phyloP scores from a whole-genome alignment of 2,329 filamentous ascomycete species.

The Reticulascus tulasneorum region DNA sequence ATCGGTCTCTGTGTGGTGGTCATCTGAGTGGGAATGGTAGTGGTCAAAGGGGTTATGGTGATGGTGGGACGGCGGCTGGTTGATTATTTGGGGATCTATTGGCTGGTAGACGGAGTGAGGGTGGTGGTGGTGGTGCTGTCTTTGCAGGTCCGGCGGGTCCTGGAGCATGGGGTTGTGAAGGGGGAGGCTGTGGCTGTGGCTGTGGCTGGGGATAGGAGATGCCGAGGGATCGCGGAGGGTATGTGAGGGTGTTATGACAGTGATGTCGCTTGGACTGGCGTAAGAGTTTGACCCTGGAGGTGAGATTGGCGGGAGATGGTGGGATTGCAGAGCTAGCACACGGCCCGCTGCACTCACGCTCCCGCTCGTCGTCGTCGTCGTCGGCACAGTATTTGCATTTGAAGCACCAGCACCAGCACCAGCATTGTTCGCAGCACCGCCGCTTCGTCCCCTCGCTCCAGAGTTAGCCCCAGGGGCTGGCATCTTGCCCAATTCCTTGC shows the following conservation, averaged over 20 bases:
- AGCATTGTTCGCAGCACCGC: background rate
- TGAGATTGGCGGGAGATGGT: constrained; percentile 22
- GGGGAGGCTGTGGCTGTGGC: constrained; percentile 23
- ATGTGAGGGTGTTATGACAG: constrained; percentile 35
- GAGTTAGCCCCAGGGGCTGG: constrained; percentile 17
- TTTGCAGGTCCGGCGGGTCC: constrained; percentile 17
- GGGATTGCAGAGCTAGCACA: constrained; percentile 13
- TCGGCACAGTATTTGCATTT: too few relatives aligned
- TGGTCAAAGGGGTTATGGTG: constrained; percentile 35
- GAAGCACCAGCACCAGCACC: constrained; percentile 2
- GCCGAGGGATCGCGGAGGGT: constrained; percentile 25
- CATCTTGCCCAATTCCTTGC: constrained; percentile 72
- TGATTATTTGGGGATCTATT: constrained; percentile 59
- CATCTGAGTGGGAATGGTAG: constrained; percentile 25
- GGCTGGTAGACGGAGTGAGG: constrained; percentile 43
- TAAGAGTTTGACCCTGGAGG: constrained; percentile 31
- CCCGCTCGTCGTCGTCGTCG: constrained; percentile 7
- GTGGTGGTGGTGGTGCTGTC: constrained; percentile 19
- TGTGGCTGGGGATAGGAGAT: constrained; percentile 18
- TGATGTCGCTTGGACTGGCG: constrained; percentile 45
- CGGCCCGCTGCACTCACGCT: constrained; percentile 8
- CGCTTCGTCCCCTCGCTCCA: constrained; percentile 6
- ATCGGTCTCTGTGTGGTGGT: constrained; percentile 40
- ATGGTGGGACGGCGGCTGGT: constrained; percentile 26
- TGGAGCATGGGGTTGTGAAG: constrained; percentile 31